These are phyloP conservation scores for Chrysanthemum lavandulifolium DNA, from an alignment of 129 eudicot genomes.

Conservation along the genomic window DNA sequence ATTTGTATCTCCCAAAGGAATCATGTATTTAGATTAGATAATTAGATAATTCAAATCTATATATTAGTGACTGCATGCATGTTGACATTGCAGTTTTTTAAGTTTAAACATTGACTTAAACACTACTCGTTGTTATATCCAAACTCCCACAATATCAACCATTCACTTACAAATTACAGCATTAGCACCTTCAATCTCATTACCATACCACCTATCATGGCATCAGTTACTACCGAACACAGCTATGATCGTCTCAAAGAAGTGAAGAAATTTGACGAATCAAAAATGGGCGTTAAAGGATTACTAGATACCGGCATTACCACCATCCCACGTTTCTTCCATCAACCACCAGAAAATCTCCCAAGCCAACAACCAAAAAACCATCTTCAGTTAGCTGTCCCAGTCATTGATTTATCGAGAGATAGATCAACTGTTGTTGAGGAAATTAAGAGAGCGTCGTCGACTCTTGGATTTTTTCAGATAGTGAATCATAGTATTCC, in stretches of 20 bases:
- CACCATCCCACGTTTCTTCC: neutral
- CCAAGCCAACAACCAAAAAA: slow-evolving; percentile 18
- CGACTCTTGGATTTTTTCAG: slow-evolving; percentile 14
- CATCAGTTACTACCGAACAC: slow-evolving; percentile 5
- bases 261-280: slow-evolving; percentile 54
- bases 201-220: neutral
- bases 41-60: neutral
- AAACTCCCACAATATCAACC: too few species aligned
- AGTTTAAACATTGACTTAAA: too few species aligned
- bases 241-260: slow-evolving; percentile 42
- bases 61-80: slow-evolving; percentile 42
- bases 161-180: too few species aligned
- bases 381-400: slow-evolving; percentile 25
- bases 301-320: slow-evolving; percentile 57
- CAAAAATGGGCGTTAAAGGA: slow-evolving; percentile 65
- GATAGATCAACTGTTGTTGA: slow-evolving; percentile 34
- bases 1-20: too few species aligned
- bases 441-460: slow-evolving; percentile 30
- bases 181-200: too few species aligned
- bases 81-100: too few species aligned
- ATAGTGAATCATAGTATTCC: slow-evolving; percentile 41
- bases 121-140: too few species aligned
- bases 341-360: slow-evolving; percentile 2
- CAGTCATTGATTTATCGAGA: neutral
- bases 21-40: neutral